Percentiles rank a stretch among this genome's conserved stretches.
Evolutionary conservation across 2,329 filamentous ascomycete genomes (phyloP).

Genomic region (Diaporthe sp.): DNA sequence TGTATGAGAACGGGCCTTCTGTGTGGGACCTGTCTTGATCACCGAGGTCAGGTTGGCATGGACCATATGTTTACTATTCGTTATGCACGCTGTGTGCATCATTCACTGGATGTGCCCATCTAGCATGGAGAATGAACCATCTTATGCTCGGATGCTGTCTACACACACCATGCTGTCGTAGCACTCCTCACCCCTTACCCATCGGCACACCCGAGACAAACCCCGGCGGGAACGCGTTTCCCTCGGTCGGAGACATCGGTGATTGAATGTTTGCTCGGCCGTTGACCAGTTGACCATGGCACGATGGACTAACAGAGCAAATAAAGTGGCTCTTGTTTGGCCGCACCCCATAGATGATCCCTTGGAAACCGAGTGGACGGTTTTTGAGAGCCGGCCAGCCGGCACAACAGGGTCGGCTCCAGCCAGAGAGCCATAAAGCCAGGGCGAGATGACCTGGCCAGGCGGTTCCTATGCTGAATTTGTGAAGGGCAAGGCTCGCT

Average conservation of each 20-base stretch:
- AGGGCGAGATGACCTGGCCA: background rate
- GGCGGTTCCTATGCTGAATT: background rate
- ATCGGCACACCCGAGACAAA: background rate
- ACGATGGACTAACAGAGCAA: background rate
- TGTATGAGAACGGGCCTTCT: background rate
- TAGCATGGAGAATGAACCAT: background rate
- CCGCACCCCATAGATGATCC: background rate
- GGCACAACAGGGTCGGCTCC: background rate
- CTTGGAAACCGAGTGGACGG: background rate
- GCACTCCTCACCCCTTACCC: background rate
- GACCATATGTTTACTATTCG: too few species aligned
- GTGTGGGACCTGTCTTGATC: too few species aligned
- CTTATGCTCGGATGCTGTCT: background rate
- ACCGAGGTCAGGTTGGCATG: background rate
- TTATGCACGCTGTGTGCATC: background rate
- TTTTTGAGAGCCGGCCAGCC: background rate
- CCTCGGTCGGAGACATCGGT: conserved; percentile 7
- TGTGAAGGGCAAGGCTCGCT: background rate
- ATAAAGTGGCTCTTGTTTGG: background rate
- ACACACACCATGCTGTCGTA: background rate
- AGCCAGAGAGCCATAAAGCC: background rate
- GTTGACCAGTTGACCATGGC: background rate
- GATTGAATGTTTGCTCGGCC: background rate
- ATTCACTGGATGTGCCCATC: background rate
- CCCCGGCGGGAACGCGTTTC: background rate